Base-by-base conservation (phyloP, 371 early-diverging fungal genomes). In the Saksenaea oblongispora region DNA sequence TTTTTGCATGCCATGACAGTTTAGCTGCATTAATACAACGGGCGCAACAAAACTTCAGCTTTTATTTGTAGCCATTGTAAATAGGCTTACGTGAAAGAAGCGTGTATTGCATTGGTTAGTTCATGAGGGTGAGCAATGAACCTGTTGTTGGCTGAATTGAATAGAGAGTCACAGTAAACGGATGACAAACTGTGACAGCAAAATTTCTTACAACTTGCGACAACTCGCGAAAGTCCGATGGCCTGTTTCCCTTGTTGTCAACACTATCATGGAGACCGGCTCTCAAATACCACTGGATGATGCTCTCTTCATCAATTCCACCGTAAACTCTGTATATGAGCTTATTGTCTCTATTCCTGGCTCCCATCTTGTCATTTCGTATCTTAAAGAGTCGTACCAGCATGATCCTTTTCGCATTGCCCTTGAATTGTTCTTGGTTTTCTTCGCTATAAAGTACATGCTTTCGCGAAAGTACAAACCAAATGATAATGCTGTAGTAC, bases 371-470 rank as follows among this genome's bases (percentile, higher is more conserved):
- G 85, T 88, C 14, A 77, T 90, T 63, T 78, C 84, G 66, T 98
- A 98, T 76, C 81, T 97, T 66, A 89, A 91, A 72, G 93, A 88
- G 69, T 93, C 94, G 41, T 94, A 98, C 84, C 96, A 97, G 80
- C 87, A 98, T 78, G 99, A 98, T 75, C 99, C 98, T 3, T 89
- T 94, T 75, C 91, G 97, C 62, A 89, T 94, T 34, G 79, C 92
- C 44, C 85, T 98, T 24, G 99, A 98, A 68, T 75, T 92, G 8
- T 83, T 91, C 41, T 74, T 98, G 42, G 87, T 97, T 35, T 82
- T 92, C 60, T 97, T 95, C 70, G 93, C 95, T 62, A 78, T 95
- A 67, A 89, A 93, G 82, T 97, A 97, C 77, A 84, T 96, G 75
- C 78, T 93, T 51, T 83, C 88, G 53, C 91, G 91, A 66, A 92